Conservation (phyloP, 2,329 filamentous ascomycete species). For the Arthroderma sp. region DNA sequence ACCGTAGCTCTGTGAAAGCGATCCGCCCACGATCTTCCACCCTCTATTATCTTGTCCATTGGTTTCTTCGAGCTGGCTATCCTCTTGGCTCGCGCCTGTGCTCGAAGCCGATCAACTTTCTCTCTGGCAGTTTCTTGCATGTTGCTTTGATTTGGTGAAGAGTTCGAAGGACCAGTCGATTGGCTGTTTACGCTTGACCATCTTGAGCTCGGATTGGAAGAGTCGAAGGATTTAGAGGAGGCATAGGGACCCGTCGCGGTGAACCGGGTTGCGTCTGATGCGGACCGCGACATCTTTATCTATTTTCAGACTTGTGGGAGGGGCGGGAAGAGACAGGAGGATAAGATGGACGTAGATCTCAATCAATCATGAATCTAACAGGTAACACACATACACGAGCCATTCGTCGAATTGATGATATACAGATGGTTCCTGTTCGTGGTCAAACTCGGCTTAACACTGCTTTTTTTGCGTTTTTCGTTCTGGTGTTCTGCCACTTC, state of each 20-base stretch:
- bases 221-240: conserved; percentile 26
- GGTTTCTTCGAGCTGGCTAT: conserved; percentile 44
- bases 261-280: conserved; percentile 38
- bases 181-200: conserved; percentile 10
- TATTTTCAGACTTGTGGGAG: no score
- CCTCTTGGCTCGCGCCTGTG: conserved; percentile 54
- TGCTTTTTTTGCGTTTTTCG: no score
- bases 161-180: conserved; percentile 8
- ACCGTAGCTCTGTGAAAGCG: conserved; percentile 47
- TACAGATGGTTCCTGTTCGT: no score
- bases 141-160: conserved; percentile 7
- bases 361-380: no score
- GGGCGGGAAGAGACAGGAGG: no score
- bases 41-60: conserved; percentile 41
- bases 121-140: conserved; percentile 55
- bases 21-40: conserved; percentile 46
- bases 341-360: no score
- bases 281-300: conserved; percentile 37
- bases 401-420: no score
- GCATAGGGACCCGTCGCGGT: conserved; percentile 38
- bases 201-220: conserved; percentile 10
- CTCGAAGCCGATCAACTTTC: conserved; percentile 54
- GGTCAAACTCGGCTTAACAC: no score
- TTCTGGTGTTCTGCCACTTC: no score
- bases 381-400: no score